Evolutionary conservation across 345 rosid genomes (phyloP).

Genomic region (Capsella bursapastoris): DNA sequence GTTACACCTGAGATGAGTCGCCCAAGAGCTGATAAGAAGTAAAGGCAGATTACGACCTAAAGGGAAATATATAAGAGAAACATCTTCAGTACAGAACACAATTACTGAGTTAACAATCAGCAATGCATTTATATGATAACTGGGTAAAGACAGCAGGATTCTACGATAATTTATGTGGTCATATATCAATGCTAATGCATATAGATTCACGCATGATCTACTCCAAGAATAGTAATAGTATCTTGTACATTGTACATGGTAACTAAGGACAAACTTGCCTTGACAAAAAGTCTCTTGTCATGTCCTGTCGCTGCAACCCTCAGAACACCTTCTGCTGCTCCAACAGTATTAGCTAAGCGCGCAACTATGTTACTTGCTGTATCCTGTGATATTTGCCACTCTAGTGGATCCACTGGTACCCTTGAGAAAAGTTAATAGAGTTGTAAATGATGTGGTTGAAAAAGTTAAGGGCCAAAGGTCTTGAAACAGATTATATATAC

Average conservation of each 20-base stretch:
- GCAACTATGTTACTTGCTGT: slow-evolving; percentile 78
- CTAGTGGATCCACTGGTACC: slow-evolving; percentile 94
- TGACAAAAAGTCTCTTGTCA: slow-evolving; percentile 83
- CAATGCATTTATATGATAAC: background rate
- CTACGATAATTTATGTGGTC: background rate
- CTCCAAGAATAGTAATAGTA: background rate
- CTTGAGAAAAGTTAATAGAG: slow-evolving; percentile 44
- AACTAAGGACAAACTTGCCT: slow-evolving; percentile 51
- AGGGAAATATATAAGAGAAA: slow-evolving; percentile 20
- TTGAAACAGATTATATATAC: background rate
- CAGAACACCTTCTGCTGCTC: slow-evolving; percentile 92
- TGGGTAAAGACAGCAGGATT: background rate
- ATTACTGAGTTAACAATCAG: slow-evolving; percentile 14
- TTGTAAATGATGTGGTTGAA: background rate
- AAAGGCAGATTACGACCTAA: slow-evolving; percentile 85
- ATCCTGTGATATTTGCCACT: slow-evolving; percentile 98
- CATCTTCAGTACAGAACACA: slow-evolving; percentile 14
- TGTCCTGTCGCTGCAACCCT: slow-evolving; percentile 99
- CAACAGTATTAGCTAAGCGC: slow-evolving; percentile 86
- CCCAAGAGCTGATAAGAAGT: slow-evolving; percentile 73
- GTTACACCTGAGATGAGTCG: slow-evolving; percentile 84
- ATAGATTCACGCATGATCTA: background rate
- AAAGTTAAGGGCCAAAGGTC: background rate
- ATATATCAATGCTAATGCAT: slow-evolving; percentile 20
- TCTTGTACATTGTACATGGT: slow-evolving; percentile 7